phyloP scores from a whole-genome alignment of 441 rosid species.

The Pelargonium australe region DNA sequence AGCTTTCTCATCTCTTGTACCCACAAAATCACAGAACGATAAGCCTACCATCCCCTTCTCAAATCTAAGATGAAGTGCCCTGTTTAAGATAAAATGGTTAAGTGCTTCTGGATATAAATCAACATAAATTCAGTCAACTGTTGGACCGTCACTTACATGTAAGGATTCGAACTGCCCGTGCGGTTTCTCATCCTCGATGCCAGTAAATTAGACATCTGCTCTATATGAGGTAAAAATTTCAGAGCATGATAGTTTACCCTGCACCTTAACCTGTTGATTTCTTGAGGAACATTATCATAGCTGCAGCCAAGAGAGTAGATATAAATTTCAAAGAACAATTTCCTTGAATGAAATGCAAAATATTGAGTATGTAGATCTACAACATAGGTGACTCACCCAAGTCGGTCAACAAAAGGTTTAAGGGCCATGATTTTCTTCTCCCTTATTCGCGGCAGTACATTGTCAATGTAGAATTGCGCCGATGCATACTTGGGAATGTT shows the following conservation, averaged over 20 bases:
- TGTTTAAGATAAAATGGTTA: slow-evolving; percentile 28
- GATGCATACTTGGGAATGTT: slow-evolving; percentile 98
- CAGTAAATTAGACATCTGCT: slow-evolving; percentile 78
- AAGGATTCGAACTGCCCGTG: slow-evolving; percentile 75
- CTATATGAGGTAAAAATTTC: slow-evolving; percentile 86
- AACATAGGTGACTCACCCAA: slow-evolving; percentile 55
- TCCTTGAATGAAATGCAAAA: slow-evolving; percentile 15
- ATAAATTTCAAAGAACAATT: slow-evolving; percentile 10
- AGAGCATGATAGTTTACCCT: slow-evolving; percentile 98
- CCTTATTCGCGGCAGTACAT: slow-evolving; percentile 89
- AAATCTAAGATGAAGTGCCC: slow-evolving; percentile 99
- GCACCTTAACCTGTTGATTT: slow-evolving; percentile 94
- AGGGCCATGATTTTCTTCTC: slow-evolving; percentile 98
- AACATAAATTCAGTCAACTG: slow-evolving; percentile 19
- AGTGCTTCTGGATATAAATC: slow-evolving; percentile 12
- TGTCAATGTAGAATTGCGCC: slow-evolving; percentile 90
- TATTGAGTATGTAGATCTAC: slow-evolving; percentile 11
- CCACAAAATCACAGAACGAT: slow-evolving; percentile 95
- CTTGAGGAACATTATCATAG: slow-evolving; percentile 93
- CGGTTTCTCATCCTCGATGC: slow-evolving; percentile 94
- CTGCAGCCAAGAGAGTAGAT: slow-evolving; percentile 36
- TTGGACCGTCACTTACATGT: slow-evolving; percentile 51
- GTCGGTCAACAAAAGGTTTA: slow-evolving; percentile 97
- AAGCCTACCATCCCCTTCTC: slow-evolving; percentile 99
- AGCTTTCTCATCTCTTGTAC: slow-evolving; percentile 93